Base-by-base conservation (phyloP, 495 filamentous ascomycete genomes). In the Apodospora peruviana region DNA sequence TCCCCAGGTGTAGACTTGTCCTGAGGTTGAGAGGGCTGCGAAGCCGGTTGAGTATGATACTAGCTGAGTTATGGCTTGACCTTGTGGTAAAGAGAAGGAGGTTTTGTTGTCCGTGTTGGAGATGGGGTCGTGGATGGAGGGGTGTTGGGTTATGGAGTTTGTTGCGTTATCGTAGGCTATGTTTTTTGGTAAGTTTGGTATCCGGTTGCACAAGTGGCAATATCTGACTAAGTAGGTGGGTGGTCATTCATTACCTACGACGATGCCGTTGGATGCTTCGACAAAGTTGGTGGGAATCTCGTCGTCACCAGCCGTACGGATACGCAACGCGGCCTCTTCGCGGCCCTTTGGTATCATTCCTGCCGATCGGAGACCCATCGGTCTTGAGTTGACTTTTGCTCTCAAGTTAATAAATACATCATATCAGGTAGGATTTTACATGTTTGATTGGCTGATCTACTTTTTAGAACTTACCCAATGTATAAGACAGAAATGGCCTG, bases 1-100 rank as follows among this genome's bases (percentile, higher is more conserved):
- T 14, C 81, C 81, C 75, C 81, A 85, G 3, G 74, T 83, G 49
- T 69, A 76, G 20, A 85, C 78, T 10, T 65, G 51, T 10, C 74
- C 71, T n/a, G 58, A 61, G 4, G 62, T 42, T 4, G 70, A 68
- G 41, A 84, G 67, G 40, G 76, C 68, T 14, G 64, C 68, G 58
- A 84, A 84, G 10, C 72, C 65, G 16, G 75, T 74, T 35, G 71
- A 66, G 47, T 69, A 75, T 35, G 79, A 69, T 21, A 71, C 55
- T 1, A 85, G 51, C 39, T 82, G 74, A n/a, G 51, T 45, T 29
- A 72, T 51, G 24, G 48, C 21, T 62, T 5, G 17, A 39, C 21
- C 2, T 29, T 1, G 16, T 18, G 16, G 17, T 20, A 32, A 7
- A 32, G 10, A 20, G 16, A 19, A 5, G 5, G 5, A 21, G 17